These are phyloP conservation scores for Penicillium janthinellum DNA, from an alignment of 2,329 filamentous ascomycete species.

Conservation along the genomic window DNA sequence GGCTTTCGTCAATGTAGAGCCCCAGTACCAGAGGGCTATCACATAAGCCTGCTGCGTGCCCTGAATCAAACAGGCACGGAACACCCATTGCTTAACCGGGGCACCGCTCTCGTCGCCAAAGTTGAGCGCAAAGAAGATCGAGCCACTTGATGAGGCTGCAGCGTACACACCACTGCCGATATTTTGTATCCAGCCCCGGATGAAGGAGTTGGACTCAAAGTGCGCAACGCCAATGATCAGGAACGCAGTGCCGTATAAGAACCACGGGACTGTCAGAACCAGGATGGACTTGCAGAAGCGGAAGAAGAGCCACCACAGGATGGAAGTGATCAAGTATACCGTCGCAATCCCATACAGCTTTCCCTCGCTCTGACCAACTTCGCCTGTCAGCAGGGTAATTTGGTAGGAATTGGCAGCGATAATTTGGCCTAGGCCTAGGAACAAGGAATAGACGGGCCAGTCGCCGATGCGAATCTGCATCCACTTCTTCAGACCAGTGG, in stretches of 20 bases:
- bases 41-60: conserved; percentile 69
- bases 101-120: conserved; percentile 66
- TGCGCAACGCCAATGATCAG: conserved; percentile 65
- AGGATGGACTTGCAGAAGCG: conserved; percentile 59
- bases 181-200: conserved; percentile 60
- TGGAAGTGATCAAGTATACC: conserved; percentile 60
- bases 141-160: conserved; percentile 63
- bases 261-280: conserved; percentile 62
- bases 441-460: conserved; percentile 65
- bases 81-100: conserved; percentile 67
- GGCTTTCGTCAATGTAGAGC: conserved; percentile 54
- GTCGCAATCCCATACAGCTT: conserved; percentile 64
- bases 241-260: conserved; percentile 65
- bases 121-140: conserved; percentile 67
- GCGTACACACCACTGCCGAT: conserved; percentile 64
- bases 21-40: conserved; percentile 69
- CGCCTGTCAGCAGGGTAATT: conserved; percentile 66
- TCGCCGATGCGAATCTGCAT: conserved; percentile 62
- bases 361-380: conserved; percentile 59
- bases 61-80: conserved; percentile 66
- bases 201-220: conserved; percentile 45
- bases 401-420: conserved; percentile 69
- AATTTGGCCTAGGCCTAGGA: conserved; percentile 64
- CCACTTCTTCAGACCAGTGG: conserved; percentile 57
- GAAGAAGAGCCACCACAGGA: conserved; percentile 66